Evolutionary conservation across 1,284 basidiomycete species (phyloP).

Genomic region (Gomphus bonarii): DNA sequence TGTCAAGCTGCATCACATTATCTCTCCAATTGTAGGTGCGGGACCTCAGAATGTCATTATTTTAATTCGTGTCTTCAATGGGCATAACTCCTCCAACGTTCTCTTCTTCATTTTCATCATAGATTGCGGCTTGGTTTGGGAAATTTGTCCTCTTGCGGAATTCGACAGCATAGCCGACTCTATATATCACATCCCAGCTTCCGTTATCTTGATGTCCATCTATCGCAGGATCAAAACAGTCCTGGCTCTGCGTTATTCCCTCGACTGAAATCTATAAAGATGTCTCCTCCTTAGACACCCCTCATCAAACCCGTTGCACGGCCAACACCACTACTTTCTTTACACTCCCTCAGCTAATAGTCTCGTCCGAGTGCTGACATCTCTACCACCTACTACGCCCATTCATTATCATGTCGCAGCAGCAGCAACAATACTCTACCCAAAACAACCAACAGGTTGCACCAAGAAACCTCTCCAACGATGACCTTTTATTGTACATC

Average conservation of each 20-base stretch:
- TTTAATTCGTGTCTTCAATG: neutral
- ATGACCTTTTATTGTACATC: slow-evolving; percentile 4
- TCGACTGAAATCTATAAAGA: neutral
- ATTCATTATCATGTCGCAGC: slow-evolving; percentile 3
- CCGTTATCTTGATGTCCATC: neutral
- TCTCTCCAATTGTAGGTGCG: neutral
- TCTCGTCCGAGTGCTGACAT: neutral
- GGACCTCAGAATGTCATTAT: neutral
- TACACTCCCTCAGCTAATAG: neutral
- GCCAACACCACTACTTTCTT: neutral
- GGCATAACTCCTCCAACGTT: neutral
- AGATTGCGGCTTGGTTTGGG: neutral
- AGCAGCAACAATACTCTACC: neutral
- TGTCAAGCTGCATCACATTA: neutral
- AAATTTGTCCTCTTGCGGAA: neutral
- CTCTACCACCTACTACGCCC: neutral
- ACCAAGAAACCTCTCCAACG: slow-evolving; percentile 4
- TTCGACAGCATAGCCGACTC: neutral
- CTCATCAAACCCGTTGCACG: slow-evolving; percentile 2
- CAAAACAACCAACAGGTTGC: slow-evolving; percentile 4
- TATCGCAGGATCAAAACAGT: neutral
- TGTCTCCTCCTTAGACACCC: neutral
- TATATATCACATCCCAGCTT: neutral
- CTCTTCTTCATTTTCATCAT: neutral
- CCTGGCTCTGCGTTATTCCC: neutral